Conservation (phyloP, 2,329 filamentous ascomycete species). For the Beauveria sp. region DNA sequence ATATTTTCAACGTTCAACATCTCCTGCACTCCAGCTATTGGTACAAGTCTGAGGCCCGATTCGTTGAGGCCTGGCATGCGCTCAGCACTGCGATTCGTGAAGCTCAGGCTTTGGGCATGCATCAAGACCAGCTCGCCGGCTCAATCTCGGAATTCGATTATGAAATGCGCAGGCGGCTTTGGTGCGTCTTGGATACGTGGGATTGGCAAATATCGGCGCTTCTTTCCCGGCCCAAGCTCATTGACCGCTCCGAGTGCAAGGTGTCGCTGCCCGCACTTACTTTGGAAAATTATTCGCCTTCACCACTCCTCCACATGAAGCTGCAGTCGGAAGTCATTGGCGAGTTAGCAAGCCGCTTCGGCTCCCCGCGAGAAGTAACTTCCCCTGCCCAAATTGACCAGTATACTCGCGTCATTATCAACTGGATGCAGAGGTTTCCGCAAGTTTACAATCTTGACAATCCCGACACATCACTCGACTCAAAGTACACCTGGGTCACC, state of each 20-base stretch:
- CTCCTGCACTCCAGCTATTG: conserved; percentile 30
- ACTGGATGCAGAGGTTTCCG: conserved; percentile 36
- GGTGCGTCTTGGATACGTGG: conserved; percentile 30
- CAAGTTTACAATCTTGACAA: conserved; percentile 29
- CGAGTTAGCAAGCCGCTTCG: conserved; percentile 24
- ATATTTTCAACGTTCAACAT: conserved; percentile 27
- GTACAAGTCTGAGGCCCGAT: conserved; percentile 29
- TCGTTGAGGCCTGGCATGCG: conserved; percentile 30
- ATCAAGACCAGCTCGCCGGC: conserved; percentile 22
- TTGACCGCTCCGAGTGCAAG: conserved; percentile 13
- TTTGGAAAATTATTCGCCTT: conserved; percentile 12
- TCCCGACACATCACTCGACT: conserved; percentile 35
- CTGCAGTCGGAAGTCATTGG: conserved; percentile 27
- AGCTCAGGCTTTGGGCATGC: conserved; percentile 27
- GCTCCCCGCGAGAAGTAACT: conserved; percentile 21
- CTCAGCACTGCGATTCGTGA: conserved; percentile 27
- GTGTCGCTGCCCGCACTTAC: conserved; percentile 11
- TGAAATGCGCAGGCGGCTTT: conserved; percentile 28
- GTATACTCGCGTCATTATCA: conserved; percentile 28
- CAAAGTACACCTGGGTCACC: conserved; percentile 31
- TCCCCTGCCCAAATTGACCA: conserved; percentile 22
- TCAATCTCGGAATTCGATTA: conserved; percentile 25
- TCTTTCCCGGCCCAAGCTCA: conserved; percentile 16
- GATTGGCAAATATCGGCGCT: conserved; percentile 32
- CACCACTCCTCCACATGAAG: conserved; percentile 23